These are phyloP conservation scores for Pichia pseudocactophila DNA, from an alignment of 805 yeast species.

Conservation along the genomic window DNA sequence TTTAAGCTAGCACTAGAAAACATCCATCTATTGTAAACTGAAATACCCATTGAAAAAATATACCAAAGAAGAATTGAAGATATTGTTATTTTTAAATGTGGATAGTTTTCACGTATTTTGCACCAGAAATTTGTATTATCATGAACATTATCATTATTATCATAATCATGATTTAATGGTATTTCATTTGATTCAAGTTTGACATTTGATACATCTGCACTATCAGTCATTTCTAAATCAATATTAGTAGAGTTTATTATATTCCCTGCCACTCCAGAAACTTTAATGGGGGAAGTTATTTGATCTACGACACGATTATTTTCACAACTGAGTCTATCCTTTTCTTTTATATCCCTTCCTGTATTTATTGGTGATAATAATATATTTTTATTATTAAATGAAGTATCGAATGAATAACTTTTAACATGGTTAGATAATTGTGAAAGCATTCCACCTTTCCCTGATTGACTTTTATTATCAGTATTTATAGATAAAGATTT, in stretches of 20 bases:
- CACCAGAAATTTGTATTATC: neutral
- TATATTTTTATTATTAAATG: neutral
- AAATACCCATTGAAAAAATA: conserved; percentile 55
- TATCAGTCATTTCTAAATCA: conserved; percentile 3
- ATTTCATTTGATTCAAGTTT: neutral
- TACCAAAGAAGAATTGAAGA: conserved; percentile 45
- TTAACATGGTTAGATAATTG: neutral
- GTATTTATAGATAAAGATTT: neutral
- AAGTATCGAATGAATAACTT: neutral
- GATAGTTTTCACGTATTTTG: conserved; percentile 17
- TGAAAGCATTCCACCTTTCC: neutral
- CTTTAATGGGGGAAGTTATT: conserved; percentile 5
- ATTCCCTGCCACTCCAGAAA: conserved; percentile 6
- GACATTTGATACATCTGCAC: neutral
- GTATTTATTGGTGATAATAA: neutral
- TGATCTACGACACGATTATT: neutral
- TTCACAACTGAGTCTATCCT: conserved; percentile 7
- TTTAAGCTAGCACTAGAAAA: conserved; percentile 66
- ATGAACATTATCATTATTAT: neutral
- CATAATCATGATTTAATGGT: too few relatives aligned
- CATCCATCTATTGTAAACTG: conserved; percentile 95
- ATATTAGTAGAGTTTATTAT: neutral
- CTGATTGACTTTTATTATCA: neutral
- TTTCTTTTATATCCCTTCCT: neutral
- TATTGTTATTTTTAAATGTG: conserved; percentile 21